These are phyloP conservation scores for Naganishia friedmannii DNA, from an alignment of 768 basidiomycete species.

Conservation along the genomic window DNA sequence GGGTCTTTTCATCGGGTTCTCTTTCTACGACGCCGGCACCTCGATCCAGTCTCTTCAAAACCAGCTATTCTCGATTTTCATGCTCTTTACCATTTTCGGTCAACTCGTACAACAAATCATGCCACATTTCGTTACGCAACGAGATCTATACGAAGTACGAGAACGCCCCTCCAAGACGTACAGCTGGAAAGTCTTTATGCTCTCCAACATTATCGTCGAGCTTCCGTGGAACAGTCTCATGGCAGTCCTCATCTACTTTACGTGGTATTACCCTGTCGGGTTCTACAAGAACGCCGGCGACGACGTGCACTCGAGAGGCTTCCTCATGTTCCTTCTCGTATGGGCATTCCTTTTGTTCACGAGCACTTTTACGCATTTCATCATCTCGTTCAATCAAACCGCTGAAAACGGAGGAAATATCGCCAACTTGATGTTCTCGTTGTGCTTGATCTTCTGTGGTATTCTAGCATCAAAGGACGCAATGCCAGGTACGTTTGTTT, in stretches of 20 bases:
- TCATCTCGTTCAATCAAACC: constrained; percentile 52
- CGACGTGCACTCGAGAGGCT: constrained; percentile 53
- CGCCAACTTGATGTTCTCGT: constrained; percentile 54
- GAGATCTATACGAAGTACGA: constrained; percentile 50
- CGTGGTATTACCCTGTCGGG: constrained; percentile 53
- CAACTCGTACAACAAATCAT: constrained; percentile 51
- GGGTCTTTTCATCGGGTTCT: constrained; percentile 46
- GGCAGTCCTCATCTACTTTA: constrained; percentile 48
- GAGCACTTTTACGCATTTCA: constrained; percentile 50
- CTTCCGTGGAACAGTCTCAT: constrained; percentile 39
- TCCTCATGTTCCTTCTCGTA: constrained; percentile 55
- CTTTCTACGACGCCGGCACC: constrained; percentile 52
- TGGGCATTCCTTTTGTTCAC: constrained; percentile 54
- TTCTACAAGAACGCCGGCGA: constrained; percentile 55
- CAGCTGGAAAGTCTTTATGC: constrained; percentile 45
- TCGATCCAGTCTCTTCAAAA: constrained; percentile 50
- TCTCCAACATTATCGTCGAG: constrained; percentile 49
- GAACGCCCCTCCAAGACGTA: constrained; percentile 52
- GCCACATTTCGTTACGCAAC: constrained; percentile 51
- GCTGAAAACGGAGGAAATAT: constrained; percentile 55
- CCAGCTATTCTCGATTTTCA: constrained; percentile 46
- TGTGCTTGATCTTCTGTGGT: constrained; percentile 56
- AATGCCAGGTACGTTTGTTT: constrained; percentile 19
- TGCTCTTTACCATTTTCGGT: constrained; percentile 51
- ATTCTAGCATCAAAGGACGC: constrained; percentile 30